Percentiles rank a stretch among this genome's conserved stretches.
Conservation (phyloP, 768 basidiomycete species). For the Collybia mongolica region DNA sequence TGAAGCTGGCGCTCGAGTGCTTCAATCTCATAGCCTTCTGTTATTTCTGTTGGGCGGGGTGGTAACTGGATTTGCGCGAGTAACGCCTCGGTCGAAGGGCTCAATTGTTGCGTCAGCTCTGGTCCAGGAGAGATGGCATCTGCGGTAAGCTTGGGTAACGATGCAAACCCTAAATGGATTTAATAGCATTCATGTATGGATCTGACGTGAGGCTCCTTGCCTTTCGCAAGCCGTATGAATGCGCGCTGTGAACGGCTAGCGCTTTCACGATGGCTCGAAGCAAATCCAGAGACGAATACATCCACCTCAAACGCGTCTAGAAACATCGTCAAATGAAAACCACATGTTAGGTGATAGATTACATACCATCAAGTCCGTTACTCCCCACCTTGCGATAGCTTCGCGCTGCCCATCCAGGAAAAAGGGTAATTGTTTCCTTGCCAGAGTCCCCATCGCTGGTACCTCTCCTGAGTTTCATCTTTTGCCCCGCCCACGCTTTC, state of each 20-base stretch:
- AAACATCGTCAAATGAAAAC: not conserved
- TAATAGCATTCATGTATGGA: not conserved
- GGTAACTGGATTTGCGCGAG: conserved; percentile 47
- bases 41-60: conserved; percentile 56
- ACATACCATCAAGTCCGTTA: conserved; percentile 24
- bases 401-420: conserved; percentile 81
- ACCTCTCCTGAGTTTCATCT: conserved; percentile 33
- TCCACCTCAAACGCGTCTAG: conserved; percentile 67
- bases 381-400: conserved; percentile 32
- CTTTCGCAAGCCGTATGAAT: conserved; percentile 76
- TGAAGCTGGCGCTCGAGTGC: conserved; percentile 55
- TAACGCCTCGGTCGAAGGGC: conserved; percentile 49
- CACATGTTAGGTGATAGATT: not conserved
- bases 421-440: conserved; percentile 54
- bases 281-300: conserved; percentile 77
- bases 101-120: conserved; percentile 18
- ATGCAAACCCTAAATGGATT: conserved; percentile 58
- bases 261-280: conserved; percentile 56
- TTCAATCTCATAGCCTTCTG: conserved; percentile 56
- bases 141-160: conserved; percentile 58
- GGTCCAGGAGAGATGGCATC: conserved; percentile 27
- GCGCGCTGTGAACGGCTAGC: conserved; percentile 74
- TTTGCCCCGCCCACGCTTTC: conserved; percentile 66
- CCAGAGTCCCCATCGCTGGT: conserved; percentile 9
- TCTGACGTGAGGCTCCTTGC: conserved; percentile 32